Conservation (phyloP, 345 rosid species). For the Boechera divaricarpa region DNA sequence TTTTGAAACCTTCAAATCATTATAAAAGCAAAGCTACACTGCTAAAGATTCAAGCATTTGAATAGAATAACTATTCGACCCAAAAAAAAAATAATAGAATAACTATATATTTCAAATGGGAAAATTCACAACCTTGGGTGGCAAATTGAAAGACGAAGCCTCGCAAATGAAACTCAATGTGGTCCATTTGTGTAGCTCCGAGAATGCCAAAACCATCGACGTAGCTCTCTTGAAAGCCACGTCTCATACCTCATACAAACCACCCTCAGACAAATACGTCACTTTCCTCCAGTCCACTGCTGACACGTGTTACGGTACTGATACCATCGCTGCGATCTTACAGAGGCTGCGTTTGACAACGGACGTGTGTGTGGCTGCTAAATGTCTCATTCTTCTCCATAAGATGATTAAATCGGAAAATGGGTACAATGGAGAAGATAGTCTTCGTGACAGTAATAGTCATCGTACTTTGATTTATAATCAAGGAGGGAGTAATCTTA, state of each 20-base stretch:
- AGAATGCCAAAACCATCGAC: constrained; percentile 29
- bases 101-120: constrained; percentile 15
- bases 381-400: constrained; percentile 40
- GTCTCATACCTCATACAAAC: constrained; percentile 28
- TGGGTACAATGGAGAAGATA: not conserved
- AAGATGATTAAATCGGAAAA: constrained; percentile 18
- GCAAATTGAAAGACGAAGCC: constrained; percentile 31
- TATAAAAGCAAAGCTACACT: constrained; percentile 19
- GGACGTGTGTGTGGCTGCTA: constrained; percentile 33
- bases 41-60: constrained; percentile 4
- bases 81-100: no score
- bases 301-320: constrained; percentile 24
- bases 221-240: constrained; percentile 42
- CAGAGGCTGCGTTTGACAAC: constrained; percentile 25
- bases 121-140: constrained; percentile 17
- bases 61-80: not conserved
- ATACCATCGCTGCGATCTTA: constrained; percentile 6
- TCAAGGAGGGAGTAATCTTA: constrained; percentile 20
- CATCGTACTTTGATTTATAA: constrained; percentile 25
- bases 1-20: not conserved
- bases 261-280: constrained; percentile 26
- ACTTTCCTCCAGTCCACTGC: constrained; percentile 19
- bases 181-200: constrained; percentile 34
- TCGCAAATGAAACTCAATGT: constrained; percentile 37
- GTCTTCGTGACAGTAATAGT: constrained; percentile 2